phyloP scores from a whole-genome alignment of 257 asterid species.

The Nicotiana tomentosiformis region DNA sequence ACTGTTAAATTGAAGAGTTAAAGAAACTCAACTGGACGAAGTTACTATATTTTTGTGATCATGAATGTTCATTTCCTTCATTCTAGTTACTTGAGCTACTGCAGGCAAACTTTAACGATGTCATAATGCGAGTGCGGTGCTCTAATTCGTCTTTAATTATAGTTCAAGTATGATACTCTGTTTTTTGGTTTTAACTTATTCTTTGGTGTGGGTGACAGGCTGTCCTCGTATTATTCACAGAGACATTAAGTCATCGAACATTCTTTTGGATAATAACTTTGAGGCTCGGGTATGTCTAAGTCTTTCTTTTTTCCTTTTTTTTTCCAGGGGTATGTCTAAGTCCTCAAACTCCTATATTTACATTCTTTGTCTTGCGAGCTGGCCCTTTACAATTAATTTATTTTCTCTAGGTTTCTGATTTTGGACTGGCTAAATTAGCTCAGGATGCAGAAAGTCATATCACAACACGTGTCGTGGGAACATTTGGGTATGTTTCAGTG shows the following conservation, averaged over 20 bases:
- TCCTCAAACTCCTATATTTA: background rate
- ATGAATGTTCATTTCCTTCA: background rate
- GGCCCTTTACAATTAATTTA: background rate
- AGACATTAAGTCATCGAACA: conserved; percentile 95
- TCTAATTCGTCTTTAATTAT: background rate
- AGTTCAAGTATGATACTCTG: background rate
- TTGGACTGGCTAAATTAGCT: conserved; percentile 90
- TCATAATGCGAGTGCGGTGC: background rate
- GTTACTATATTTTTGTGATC: background rate
- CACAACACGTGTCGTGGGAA: conserved; percentile 88
- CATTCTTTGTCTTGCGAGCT: background rate
- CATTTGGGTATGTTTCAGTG: conserved; percentile 66
- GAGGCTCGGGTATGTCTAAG: conserved; percentile 67
- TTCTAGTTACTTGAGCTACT: background rate
- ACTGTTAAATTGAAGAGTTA: background rate
- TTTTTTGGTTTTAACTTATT: background rate
- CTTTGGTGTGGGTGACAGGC: conserved; percentile 33
- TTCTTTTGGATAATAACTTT: conserved; percentile 73
- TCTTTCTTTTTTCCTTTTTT: background rate
- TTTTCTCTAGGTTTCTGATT: conserved; percentile 77
- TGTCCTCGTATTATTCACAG: conserved; percentile 90
- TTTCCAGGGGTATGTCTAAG: conserved; percentile 33
- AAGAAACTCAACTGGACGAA: background rate
- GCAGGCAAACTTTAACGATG: background rate
- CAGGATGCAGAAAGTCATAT: conserved; percentile 77